Base-by-base conservation (phyloP, 2,329 filamentous ascomycete species). In the Aureobasidium zeae region DNA sequence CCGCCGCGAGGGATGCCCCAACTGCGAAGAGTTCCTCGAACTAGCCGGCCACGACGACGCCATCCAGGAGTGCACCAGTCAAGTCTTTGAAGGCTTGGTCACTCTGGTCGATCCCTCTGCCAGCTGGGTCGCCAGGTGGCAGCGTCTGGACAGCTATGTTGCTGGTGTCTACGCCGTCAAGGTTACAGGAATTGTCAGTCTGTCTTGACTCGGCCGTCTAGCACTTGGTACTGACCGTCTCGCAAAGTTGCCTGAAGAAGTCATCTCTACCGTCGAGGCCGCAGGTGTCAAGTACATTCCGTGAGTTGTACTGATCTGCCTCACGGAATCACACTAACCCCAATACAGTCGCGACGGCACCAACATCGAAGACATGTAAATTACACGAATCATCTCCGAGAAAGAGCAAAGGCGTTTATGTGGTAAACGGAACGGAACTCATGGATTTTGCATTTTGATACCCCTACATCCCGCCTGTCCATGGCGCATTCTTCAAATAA, bases 121-220 rank as follows among this genome's bases (percentile, higher is more conserved):
- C 53, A 93, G 85, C 57, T 98, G 91, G 91, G 86, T 96, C 36
- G 88, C 89, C n/a, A 85, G 86, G 60, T 96, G 88, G 83, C 87
- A 96, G 71, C 77, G 91, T 7, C 68, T 98, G 48, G 86, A 95
- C 61, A 78, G 77, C 44, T 96, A 94, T 63, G 82, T 91, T 41
- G 76, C 79, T 12, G 91, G 91, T 43, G 80, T 93, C 46, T 98
- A 98, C 67, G 91, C 91, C 13, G 84, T 87, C 45, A 95, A 96
- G 68, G 91, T 98, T 17, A 86, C 83, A 22, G 91, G 91, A 13
- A 78, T 85, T 49, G 72, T 76, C 52, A 63, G 72, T 64, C 7
- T 19, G 15, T 24, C 22, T 7, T 11, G 11, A 19, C 12, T 26
- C 6, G 24, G 12, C n/a, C 7, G 24, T 2, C 17, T 33, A 5